A percentile compares a stretch with the other conserved stretches of the same genome.
Evolutionary conservation across 2,329 filamentous ascomycete species (phyloP).

Genomic region (Neophaeococcomyces mojaviensis): DNA sequence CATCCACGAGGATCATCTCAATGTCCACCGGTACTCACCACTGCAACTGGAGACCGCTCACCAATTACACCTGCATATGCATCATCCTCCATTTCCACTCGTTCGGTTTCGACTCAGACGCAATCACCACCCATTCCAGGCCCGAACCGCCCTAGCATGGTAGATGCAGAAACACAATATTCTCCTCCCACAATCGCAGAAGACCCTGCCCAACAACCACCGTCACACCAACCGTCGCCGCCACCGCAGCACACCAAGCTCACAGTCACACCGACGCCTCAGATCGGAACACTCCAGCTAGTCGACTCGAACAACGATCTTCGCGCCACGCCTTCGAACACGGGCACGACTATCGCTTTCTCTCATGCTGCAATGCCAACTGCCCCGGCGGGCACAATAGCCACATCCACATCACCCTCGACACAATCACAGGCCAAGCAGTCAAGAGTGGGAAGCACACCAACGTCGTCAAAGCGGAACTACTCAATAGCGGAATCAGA

Average conservation of each 20-base stretch:
- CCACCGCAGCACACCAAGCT: background rate
- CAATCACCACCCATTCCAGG: conserved; percentile 4
- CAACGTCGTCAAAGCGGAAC: conserved; percentile 1
- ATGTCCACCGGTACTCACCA: conserved; percentile 6
- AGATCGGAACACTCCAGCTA: background rate
- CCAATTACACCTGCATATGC: background rate
- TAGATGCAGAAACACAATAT: conserved; percentile 49
- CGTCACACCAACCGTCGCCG: background rate
- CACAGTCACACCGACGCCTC: background rate
- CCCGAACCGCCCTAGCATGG: conserved; percentile 26
- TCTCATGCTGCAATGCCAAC: conserved; percentile 2
- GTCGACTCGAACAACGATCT: background rate
- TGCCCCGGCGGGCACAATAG: conserved; percentile 8
- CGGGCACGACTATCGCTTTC: background rate
- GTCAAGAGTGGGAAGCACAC: background rate
- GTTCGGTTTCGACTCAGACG: conserved; percentile 2
- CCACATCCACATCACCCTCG: conserved; percentile 25
- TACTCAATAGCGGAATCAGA: background rate
- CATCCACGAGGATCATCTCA: conserved; percentile 13
- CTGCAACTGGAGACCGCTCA: conserved; percentile 9
- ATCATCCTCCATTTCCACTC: conserved; percentile 1
- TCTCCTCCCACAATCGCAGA: conserved; percentile 25
- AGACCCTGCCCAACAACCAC: background rate
- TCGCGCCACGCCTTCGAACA: background rate
- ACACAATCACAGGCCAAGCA: background rate